These are phyloP conservation scores for Sphaerulina populicola DNA, from an alignment of 2,329 filamentous ascomycete species.

Conservation along the genomic window DNA sequence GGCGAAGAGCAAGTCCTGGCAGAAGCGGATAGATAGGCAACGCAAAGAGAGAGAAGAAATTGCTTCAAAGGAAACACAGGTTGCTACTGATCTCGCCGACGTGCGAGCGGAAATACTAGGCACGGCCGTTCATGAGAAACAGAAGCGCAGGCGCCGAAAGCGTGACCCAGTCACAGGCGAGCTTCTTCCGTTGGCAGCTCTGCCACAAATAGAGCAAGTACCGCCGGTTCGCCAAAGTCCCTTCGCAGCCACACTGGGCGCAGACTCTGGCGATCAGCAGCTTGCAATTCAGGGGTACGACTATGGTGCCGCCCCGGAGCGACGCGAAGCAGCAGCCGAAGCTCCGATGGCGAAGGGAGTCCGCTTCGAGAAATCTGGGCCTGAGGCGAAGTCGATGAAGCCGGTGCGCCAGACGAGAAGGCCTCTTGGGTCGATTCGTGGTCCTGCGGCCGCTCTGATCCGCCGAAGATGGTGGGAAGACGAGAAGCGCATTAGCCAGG, in stretches of 20 bases:
- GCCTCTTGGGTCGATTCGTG: constrained; percentile 11
- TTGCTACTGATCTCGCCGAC: constrained; percentile 5
- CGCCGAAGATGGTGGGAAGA: constrained; percentile 11
- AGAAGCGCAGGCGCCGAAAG: not conserved
- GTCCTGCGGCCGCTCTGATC: not conserved
- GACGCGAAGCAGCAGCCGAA: not conserved
- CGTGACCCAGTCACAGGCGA: not conserved
- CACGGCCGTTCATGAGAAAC: constrained; percentile 11
- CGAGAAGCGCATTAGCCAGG: not conserved
- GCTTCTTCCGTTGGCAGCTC: not conserved
- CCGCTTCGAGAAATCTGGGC: constrained; percentile 2
- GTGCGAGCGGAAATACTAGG: constrained; percentile 4
- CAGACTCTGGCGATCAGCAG: too few relatives aligned
- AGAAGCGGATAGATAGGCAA: constrained; percentile 1
- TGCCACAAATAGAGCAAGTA: not conserved
- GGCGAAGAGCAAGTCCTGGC: not conserved
- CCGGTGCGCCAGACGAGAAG: constrained; percentile 7
- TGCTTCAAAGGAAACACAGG: not conserved
- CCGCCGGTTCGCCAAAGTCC: not conserved
- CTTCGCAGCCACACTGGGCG: not conserved
- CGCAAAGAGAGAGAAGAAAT: not conserved
- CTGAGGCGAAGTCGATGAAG: not conserved
- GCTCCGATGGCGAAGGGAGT: not conserved
- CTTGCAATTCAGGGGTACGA: not conserved
- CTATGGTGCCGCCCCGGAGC: not conserved